These are phyloP conservation scores for Boletus semigastroideus DNA, from an alignment of 1,284 basidiomycete species.

Conservation along the genomic window DNA sequence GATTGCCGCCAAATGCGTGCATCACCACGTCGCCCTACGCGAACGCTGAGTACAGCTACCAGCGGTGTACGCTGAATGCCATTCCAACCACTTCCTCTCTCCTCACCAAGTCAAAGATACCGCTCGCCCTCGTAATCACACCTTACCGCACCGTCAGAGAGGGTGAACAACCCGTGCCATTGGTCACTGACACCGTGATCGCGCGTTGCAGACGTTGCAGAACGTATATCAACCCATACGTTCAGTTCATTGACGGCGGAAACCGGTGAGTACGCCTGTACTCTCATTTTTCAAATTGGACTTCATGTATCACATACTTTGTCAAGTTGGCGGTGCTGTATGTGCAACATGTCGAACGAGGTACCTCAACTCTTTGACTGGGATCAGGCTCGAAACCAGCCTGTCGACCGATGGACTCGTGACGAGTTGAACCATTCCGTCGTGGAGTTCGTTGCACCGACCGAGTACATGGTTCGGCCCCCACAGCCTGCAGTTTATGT, in stretches of 20 bases:
- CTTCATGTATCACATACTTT: constrained; percentile 9
- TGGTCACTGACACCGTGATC: constrained; percentile 93
- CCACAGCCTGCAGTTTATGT: constrained; percentile 97
- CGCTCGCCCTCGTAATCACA: constrained; percentile 87
- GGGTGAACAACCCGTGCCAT: constrained; percentile 79
- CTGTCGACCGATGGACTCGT: constrained; percentile 92
- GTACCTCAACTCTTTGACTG: constrained; percentile 99
- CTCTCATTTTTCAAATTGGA: background rate
- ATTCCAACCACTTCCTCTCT: constrained; percentile 93
- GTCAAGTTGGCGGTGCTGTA: constrained; percentile 93
- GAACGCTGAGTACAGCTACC: constrained; percentile 90
- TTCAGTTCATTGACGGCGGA: constrained; percentile 97
- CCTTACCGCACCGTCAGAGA: constrained; percentile 86
- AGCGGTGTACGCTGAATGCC: constrained; percentile 89
- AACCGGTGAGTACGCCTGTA: constrained; percentile 60
- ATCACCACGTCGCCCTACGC: constrained; percentile 80
- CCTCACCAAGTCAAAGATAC: constrained; percentile 91
- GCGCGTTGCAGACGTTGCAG: constrained; percentile 96
- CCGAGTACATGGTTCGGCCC: constrained; percentile 99
- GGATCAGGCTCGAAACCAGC: constrained; percentile 92
- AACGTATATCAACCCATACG: constrained; percentile 98
- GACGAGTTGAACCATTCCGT: constrained; percentile 92
- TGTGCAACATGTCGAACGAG: constrained; percentile 99
- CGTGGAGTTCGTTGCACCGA: constrained; percentile 97
- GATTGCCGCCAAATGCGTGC: constrained; percentile 80